Percentiles rank a stretch among this genome's conserved stretches.
These are phyloP conservation scores for Hirschioporus abietinus DNA, from an alignment of 768 basidiomycete species.

Conservation along the genomic window DNA sequence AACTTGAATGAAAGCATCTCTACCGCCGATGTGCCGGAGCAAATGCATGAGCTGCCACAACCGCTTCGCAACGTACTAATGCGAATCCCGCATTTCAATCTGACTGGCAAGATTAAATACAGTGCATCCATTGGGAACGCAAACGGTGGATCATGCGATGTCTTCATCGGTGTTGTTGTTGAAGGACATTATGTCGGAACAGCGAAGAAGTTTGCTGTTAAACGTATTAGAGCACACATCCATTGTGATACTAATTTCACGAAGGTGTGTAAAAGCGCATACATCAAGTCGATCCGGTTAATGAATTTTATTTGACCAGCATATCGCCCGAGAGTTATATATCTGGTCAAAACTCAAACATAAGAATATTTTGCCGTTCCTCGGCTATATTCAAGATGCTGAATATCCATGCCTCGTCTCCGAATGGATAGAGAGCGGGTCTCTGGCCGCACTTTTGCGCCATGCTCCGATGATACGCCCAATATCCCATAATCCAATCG, in stretches of 20 bases:
- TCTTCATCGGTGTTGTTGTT: background rate
- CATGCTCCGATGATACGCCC: background rate
- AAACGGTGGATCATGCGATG: background rate
- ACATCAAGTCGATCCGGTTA: background rate
- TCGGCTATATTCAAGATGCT: background rate
- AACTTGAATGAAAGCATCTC: background rate
- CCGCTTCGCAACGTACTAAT: background rate
- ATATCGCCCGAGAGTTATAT: background rate
- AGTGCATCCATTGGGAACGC: background rate
- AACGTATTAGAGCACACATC: background rate
- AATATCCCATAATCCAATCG: background rate
- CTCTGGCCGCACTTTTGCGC: background rate
- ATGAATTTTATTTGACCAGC: background rate
- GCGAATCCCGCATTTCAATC: background rate
- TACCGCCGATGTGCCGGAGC: background rate
- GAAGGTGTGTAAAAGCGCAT: background rate
- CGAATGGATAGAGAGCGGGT: background rate
- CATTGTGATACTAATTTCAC: background rate
- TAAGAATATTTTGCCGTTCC: background rate
- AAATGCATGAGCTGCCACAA: background rate
- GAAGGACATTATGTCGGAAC: background rate
- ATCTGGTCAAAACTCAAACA: conserved; percentile 2
- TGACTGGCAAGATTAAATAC: background rate
- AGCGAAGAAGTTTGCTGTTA: background rate
- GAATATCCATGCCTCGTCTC: conserved; percentile 1